A percentile compares a stretch with the other conserved stretches of the same genome.
phyloP scores from a whole-genome alignment of 306 rosid species.

The Prunus davidiana region DNA sequence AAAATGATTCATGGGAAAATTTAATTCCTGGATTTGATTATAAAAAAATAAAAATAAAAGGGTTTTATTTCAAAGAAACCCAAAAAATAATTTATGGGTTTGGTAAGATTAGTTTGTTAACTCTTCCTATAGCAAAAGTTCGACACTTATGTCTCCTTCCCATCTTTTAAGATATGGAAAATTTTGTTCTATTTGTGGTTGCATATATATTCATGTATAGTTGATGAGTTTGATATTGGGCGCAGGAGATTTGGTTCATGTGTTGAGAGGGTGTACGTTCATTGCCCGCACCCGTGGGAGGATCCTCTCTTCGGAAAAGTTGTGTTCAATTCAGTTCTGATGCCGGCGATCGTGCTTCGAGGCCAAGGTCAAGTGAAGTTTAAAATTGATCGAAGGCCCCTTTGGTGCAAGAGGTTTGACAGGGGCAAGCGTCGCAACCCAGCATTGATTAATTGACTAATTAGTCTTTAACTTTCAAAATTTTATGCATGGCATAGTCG shows the following conservation, averaged over 20 bases:
- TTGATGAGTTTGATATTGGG: neutral
- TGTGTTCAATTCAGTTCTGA: slow-evolving; percentile 19
- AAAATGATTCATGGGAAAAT: too few species aligned
- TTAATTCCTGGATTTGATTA: too few species aligned
- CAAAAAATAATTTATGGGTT: too few species aligned
- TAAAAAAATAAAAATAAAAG: too few species aligned
- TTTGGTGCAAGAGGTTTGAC: slow-evolving; percentile 43
- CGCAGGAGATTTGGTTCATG: slow-evolving; percentile 40
- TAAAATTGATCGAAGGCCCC: slow-evolving; percentile 14
- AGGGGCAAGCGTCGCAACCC: neutral
- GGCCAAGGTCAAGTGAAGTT: slow-evolving; percentile 15
- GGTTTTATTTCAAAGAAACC: neutral
- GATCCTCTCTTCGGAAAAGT: slow-evolving; percentile 36
- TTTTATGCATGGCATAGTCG: too few species aligned
- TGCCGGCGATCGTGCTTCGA: slow-evolving; percentile 11
- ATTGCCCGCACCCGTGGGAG: neutral
- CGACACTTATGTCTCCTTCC: too few species aligned
- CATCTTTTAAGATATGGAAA: too few species aligned
- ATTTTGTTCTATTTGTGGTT: too few species aligned
- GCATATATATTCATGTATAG: neutral
- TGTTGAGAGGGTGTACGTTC: slow-evolving; percentile 33
- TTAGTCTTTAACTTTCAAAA: too few species aligned
- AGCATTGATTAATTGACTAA: neutral
- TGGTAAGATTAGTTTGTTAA: too few species aligned
- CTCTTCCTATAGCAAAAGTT: too few species aligned